These are phyloP conservation scores for Parachaetomium inaequale DNA, from an alignment of 495 filamentous ascomycete species.

Conservation along the genomic window DNA sequence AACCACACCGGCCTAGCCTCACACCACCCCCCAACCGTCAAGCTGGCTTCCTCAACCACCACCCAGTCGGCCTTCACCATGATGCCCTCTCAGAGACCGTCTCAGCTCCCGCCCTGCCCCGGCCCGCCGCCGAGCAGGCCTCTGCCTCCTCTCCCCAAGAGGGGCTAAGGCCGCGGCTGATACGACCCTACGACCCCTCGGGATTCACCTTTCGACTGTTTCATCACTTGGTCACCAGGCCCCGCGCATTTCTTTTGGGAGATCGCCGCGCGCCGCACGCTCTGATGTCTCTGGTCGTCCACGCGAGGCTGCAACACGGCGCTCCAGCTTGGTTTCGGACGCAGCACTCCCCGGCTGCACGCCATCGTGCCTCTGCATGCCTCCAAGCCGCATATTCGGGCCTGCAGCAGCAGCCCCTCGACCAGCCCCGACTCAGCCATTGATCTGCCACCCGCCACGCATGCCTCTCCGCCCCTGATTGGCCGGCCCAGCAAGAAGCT, in stretches of 20 bases:
- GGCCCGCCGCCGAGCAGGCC: slow-evolving; percentile 80
- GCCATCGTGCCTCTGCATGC: slow-evolving; percentile 24
- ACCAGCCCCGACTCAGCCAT: neutral
- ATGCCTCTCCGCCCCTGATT: slow-evolving; percentile 10
- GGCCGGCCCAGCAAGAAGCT: slow-evolving; percentile 8
- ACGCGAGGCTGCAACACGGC: slow-evolving; percentile 25
- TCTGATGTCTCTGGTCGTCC: slow-evolving; percentile 6
- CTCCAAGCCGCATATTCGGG: slow-evolving; percentile 13
- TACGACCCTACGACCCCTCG: slow-evolving; percentile 6
- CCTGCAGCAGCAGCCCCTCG: slow-evolving; percentile 16
- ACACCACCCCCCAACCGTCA: slow-evolving; percentile 23
- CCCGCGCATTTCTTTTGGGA: slow-evolving; percentile 9
- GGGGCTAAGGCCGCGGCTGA: slow-evolving; percentile 39
- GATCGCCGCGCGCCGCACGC: slow-evolving; percentile 22
- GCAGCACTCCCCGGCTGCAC: slow-evolving; percentile 20
- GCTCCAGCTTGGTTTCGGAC: slow-evolving; percentile 10
- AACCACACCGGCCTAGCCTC: slow-evolving; percentile 11
- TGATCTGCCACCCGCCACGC: neutral
- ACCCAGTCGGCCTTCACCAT: slow-evolving; percentile 32
- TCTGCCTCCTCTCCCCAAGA: slow-evolving; percentile 77
- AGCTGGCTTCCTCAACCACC: slow-evolving; percentile 16
- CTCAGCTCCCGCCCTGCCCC: slow-evolving; percentile 76
- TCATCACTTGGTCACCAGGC: slow-evolving; percentile 23
- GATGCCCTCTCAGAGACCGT: slow-evolving; percentile 66
- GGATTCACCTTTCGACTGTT: slow-evolving; percentile 19